Base-by-base conservation (phyloP, 2,329 filamentous ascomycete species). In the Sporothrix luriei region DNA sequence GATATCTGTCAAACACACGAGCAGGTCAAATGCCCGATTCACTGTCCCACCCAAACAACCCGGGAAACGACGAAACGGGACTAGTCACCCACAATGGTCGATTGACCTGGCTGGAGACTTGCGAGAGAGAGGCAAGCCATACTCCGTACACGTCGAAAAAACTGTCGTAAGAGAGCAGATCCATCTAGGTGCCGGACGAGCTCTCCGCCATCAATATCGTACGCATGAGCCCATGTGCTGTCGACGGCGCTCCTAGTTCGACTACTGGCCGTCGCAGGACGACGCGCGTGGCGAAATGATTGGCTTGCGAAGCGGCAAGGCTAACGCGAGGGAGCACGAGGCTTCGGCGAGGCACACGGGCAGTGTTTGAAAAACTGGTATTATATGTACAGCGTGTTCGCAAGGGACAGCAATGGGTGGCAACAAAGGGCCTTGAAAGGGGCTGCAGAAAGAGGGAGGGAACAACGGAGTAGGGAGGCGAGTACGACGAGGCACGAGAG, bases 271-370 rank as follows among this genome's bases (percentile, higher is more conserved):
- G 43, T 52, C n/a, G 40, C 68, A 67, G 46, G 54, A 11, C 51
- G 46, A 19, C 24, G 61, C 72, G 48, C 72, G 72, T 73, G 72
- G 71, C 66, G 19, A 71, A 72, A 72, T 73, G 72, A 73, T 73
- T 73, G 71, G 72, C 51, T 48, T 59, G 61, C 66, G 48, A 52
- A 49, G 16, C 43, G 64, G 52, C 66, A 52, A 72, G 72, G 70
- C 70, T 70, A 29, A 55, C 49, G 38, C n/a, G 57, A 13, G 57
- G 21, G 57, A 46, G 57, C 38, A 62, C 57, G 57, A 46, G 57
- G 57, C 57, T 62, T 54, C n/a, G 43, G 55, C 55, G 55, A 61
- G 33, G 6, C 33, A 33, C 33, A 43, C 14, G 55, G 55, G 57
- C 46, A n/a, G 40, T 43, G 13, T 16, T 11, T 43, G 13, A 14